Base-by-base conservation (phyloP, 768 basidiomycete species). In the Suillus hirtellus region DNA sequence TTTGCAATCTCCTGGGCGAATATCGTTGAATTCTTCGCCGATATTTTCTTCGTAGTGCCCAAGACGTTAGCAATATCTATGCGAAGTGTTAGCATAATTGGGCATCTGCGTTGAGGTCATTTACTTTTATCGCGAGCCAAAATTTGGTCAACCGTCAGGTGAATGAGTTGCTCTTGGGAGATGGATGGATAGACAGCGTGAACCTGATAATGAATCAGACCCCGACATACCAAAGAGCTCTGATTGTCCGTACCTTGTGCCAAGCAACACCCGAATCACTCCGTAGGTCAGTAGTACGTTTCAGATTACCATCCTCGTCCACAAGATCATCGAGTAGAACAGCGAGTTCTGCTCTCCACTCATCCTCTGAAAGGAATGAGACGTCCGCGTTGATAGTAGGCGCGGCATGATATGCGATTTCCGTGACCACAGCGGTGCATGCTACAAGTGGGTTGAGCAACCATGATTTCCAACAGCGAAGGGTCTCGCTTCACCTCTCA, bases 391-490 rank as follows among this genome's bases (percentile, higher is more conserved):
- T 83, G 47, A 89, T 84, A 1, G 81, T 85, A 31, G 73, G 69
- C 69, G 86, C 83, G 34, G 75, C 73, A 65, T 88, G 86, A 65
- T 86, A 84, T 0, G 80, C 73, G 27, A 88, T 81, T 67, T 87
- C 86, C 0, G 87, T 88, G 3, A 87, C 86, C 34, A 87, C 85
- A 5, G 86, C 86, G 3, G 86, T 89, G 66, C 87, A 89, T 9
- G 87, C 87, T 87, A 62, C 10, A 54, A 4, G 17, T 49, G 17
- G 12, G 50, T 31, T 59, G 9, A 40, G 19, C 15, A n/a, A 21
- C n/a, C 11, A 61, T 14, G 19, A 19, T 40, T 40, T 12, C 7
- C 34, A 54, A 31, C 12, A 34, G 42, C 10, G 40, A 46, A 38
- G 15, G 37, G 12, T 63, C 35, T 17, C 19, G 68, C 68, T 64